Percentiles rank a stretch among this genome's conserved stretches.
These are phyloP conservation scores for Aspergillus alliaceus DNA, from an alignment of 2,329 filamentous ascomycete genomes.

Conservation along the genomic window DNA sequence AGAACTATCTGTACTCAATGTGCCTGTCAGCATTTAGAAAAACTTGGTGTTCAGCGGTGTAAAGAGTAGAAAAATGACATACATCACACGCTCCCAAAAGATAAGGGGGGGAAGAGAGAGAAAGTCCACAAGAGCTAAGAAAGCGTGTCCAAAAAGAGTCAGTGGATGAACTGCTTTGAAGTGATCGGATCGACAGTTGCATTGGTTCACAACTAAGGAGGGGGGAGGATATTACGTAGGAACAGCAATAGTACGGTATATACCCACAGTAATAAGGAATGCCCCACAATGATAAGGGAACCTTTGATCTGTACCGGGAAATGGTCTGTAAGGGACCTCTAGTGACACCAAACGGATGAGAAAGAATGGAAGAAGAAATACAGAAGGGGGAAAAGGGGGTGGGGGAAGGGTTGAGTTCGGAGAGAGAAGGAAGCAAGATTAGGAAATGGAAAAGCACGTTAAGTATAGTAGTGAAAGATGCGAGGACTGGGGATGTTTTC, in stretches of 20 bases:
- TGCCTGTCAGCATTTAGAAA: not conserved
- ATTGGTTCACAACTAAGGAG: not conserved
- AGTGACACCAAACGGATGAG: conserved; percentile 1
- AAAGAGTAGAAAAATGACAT: not conserved
- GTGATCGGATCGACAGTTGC: not conserved
- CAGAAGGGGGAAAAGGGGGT: conserved; percentile 6
- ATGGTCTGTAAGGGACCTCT: not conserved
- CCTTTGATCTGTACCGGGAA: not conserved
- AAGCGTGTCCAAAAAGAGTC: not conserved
- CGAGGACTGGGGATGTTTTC: not conserved
- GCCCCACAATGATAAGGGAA: conserved; percentile 8
- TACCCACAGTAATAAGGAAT: not conserved
- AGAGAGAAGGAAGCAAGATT: conserved; percentile 1
- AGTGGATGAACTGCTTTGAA: not conserved
- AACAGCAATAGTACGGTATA: not conserved
- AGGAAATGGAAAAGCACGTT: conserved; percentile 3
- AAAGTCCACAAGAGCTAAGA: not conserved
- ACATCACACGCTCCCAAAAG: not conserved
- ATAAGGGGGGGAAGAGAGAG: not conserved
- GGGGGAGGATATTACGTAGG: conserved; percentile 4
- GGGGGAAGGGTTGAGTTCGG: too few species aligned
- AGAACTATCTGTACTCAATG: not conserved
- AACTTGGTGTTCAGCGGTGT: not conserved
- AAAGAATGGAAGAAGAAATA: conserved; percentile 8
- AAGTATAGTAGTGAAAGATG: conserved; percentile 9